Evolutionary conservation across 1,284 basidiomycete species (phyloP), one percentile per base, ranked within the genome.

Genomic region (Cutaneotrichosporon sp.): DNA sequence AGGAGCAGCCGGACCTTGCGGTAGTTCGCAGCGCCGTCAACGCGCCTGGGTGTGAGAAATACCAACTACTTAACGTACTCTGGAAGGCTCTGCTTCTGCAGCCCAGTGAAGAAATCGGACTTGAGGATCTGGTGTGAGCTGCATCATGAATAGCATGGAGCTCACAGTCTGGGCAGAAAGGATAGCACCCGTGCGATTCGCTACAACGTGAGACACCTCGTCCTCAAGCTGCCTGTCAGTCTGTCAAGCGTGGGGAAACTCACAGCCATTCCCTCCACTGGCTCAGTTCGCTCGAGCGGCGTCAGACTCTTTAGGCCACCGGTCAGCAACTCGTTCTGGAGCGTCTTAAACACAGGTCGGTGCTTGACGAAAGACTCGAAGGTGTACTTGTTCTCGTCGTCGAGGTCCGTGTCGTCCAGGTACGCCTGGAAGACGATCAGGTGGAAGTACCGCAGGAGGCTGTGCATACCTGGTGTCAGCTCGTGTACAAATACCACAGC

Each of bases 381-480:
- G 3, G 85, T 87, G 70, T 90, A 88, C 52, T 91, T 87, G 8
- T 89, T 87, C 58, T 86, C 82, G 76, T 92, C 85, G 74, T 94
- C 91, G 0, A 92, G 91, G 67, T 88, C 85, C 0, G 86, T 90
- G 18, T 92, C 91, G 71, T 91, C 90, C 32, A 99, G 84, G 77
- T 97, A 99, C 0, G 94, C 89, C 77, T 96, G 92, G 83, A 99
- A 98, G 36, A 97, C 86, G 66, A 98, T 89, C 22, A 99, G 85
- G 76, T 91, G 88, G 69, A 94, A 97, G 81, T 97, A 97, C 69
- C 90, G 87, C 61, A 88, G 84, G 26, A 97, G 84, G 71, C 90
- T 89, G 69, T 90, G 88, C 56, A 96, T 80, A 8, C 90, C 92
- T 88, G 72, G n/a, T 6, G 70, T 52, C 26, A 56, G 42, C 57